phyloP scores from a whole-genome alignment of 2,329 filamentous ascomycete genomes.

The Fonsecaea erecta region DNA sequence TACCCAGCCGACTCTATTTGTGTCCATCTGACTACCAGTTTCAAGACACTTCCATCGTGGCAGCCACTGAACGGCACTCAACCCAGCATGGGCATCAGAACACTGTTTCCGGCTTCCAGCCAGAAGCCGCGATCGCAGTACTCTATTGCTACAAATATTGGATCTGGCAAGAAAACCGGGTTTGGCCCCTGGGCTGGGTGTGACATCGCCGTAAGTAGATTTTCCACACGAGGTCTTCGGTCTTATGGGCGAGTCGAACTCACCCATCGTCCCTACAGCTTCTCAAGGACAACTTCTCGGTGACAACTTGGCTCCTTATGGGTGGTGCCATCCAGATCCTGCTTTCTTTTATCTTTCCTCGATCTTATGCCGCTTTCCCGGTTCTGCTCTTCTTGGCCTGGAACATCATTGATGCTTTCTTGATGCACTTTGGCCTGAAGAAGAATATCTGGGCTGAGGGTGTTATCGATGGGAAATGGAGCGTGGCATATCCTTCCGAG shows the following conservation, averaged over 20 bases:
- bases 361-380: slow-evolving; percentile 44
- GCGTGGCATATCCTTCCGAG: slow-evolving; percentile 47
- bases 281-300: slow-evolving; percentile 28
- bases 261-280: slow-evolving; percentile 10
- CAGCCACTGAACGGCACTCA: neutral
- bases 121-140: slow-evolving; percentile 20
- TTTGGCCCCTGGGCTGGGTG: slow-evolving; percentile 3
- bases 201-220: slow-evolving; percentile 14
- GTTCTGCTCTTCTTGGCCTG: slow-evolving; percentile 39
- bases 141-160: slow-evolving; percentile 10
- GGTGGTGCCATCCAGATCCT: slow-evolving; percentile 27
- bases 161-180: slow-evolving; percentile 9
- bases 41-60: neutral
- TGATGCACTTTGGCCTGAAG: slow-evolving; percentile 42
- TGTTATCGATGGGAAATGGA: slow-evolving; percentile 39
- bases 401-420: slow-evolving; percentile 42
- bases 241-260: neutral
- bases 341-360: slow-evolving; percentile 38
- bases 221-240: neutral
- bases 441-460: slow-evolving; percentile 45
- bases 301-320: slow-evolving; percentile 31
- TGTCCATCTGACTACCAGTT: neutral
- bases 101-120: slow-evolving; percentile 18
- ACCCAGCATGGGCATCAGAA: slow-evolving; percentile 17
- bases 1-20: neutral